A percentile compares a stretch with the other conserved stretches of the same genome.
These are phyloP conservation scores for Alopecurus myosuroides DNA, from an alignment of 176 grass and related monocot species.

Conservation along the genomic window DNA sequence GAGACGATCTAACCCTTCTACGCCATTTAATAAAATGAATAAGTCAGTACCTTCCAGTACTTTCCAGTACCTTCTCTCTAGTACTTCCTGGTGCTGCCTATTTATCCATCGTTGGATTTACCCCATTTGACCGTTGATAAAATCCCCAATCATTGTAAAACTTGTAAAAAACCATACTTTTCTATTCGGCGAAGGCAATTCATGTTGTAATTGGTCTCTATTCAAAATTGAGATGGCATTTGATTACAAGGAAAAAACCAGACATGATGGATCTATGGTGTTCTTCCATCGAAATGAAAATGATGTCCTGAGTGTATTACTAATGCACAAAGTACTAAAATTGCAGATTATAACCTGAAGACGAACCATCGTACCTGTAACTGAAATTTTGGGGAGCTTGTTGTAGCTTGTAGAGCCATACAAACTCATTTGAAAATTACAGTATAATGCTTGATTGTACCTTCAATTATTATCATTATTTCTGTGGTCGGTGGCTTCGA, in stretches of 20 bases:
- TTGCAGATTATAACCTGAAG: neutral
- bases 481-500: slow-evolving; percentile 27
- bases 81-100: too few relatives aligned
- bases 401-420: neutral
- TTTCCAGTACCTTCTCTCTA: too few relatives aligned
- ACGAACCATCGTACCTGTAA: neutral
- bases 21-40: too few relatives aligned
- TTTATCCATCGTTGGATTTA: too few relatives aligned
- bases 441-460: slow-evolving; percentile 18
- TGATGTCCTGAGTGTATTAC: neutral
- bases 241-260: neutral
- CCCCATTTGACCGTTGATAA: too few relatives aligned
- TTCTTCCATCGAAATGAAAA: neutral
- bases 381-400: neutral
- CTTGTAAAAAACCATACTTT: neutral
- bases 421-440: neutral
- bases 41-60: too few relatives aligned
- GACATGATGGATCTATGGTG: neutral
- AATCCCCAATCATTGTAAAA: too few relatives aligned
- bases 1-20: too few relatives aligned
- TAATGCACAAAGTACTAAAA: slow-evolving; percentile 1
- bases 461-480: neutral
- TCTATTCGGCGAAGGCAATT: neutral
- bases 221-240: neutral
- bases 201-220: neutral